Conservation (phyloP, 306 rosid genomes). For the Cucumis cinereus region DNA sequence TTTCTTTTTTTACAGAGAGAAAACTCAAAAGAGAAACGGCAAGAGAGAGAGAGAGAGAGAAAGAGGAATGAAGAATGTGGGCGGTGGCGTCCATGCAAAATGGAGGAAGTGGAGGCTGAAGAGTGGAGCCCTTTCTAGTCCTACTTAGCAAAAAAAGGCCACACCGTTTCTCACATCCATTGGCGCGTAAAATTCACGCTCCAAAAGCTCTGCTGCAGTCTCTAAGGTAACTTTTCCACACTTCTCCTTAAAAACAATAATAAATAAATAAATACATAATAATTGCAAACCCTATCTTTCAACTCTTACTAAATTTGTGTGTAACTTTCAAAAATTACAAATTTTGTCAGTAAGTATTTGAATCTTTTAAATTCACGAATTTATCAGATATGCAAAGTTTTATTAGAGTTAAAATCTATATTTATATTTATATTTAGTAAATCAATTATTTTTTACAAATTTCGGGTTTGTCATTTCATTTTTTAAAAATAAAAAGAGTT, state of each 20-base stretch:
- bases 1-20: neutral
- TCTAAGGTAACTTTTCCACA: neutral
- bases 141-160: neutral
- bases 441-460: too few relatives aligned
- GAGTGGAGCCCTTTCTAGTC: neutral
- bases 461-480: too few relatives aligned
- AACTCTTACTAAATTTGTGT: too few relatives aligned
- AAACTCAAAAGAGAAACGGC: neutral
- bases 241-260: neutral
- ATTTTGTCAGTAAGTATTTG: too few relatives aligned
- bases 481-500: too few relatives aligned
- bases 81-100: neutral
- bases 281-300: too few relatives aligned
- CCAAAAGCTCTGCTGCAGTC: neutral
- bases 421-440: too few relatives aligned
- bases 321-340: too few relatives aligned
- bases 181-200: neutral
- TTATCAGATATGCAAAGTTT: too few relatives aligned
- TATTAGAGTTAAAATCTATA: too few relatives aligned
- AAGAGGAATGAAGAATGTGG: neutral
- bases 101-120: neutral
- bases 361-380: too few relatives aligned
- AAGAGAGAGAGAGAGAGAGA: neutral
- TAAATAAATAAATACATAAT: too few relatives aligned
- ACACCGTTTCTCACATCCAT: neutral